Percentiles rank a stretch among this genome's conserved stretches.
Evolutionary conservation across 352 stramenopile genomes (phyloP).

Genomic region (Blastocystis sp.): DNA sequence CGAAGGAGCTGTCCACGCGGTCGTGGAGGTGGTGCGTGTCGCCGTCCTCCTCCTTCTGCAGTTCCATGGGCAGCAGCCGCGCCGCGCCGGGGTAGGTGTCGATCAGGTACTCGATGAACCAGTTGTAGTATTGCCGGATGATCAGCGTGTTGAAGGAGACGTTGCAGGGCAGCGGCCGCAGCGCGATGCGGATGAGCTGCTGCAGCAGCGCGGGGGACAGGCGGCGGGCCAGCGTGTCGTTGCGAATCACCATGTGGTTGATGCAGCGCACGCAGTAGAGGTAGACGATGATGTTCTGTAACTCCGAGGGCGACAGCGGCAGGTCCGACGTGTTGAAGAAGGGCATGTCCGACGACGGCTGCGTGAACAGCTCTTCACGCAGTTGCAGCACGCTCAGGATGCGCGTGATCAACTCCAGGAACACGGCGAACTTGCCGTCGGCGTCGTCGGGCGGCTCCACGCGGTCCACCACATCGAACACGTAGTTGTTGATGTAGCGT

Average conservation of each 20-base stretch:
- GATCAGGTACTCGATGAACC: conserved; percentile 45
- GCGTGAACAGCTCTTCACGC: conserved; percentile 47
- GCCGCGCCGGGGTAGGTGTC: conserved; percentile 45
- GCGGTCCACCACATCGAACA: conserved; percentile 63
- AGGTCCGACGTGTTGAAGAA: background rate
- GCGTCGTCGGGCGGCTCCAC: conserved; percentile 20
- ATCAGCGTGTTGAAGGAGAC: conserved; percentile 58
- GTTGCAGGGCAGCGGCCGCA: conserved; percentile 44
- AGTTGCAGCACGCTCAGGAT: conserved; percentile 63
- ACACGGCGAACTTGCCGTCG: conserved; percentile 7
- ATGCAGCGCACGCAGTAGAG: conserved; percentile 59
- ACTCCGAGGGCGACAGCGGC: conserved; percentile 54
- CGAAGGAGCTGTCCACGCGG: conserved; percentile 16
- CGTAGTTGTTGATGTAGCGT: conserved; percentile 60
- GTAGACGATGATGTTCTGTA: conserved; percentile 63
- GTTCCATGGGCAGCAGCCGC: background rate
- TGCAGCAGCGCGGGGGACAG: conserved; percentile 44
- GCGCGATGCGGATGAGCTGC: conserved; percentile 9
- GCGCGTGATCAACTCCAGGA: conserved; percentile 30
- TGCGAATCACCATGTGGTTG: conserved; percentile 58
- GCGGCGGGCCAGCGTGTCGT: background rate
- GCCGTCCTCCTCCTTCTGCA: conserved; percentile 36
- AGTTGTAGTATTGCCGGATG: conserved; percentile 65
- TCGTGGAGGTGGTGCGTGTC: background rate
- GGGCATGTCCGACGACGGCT: background rate